Evolutionary conservation across 148 eudicot genomes (phyloP).

Genomic region (Cornus controversa): DNA sequence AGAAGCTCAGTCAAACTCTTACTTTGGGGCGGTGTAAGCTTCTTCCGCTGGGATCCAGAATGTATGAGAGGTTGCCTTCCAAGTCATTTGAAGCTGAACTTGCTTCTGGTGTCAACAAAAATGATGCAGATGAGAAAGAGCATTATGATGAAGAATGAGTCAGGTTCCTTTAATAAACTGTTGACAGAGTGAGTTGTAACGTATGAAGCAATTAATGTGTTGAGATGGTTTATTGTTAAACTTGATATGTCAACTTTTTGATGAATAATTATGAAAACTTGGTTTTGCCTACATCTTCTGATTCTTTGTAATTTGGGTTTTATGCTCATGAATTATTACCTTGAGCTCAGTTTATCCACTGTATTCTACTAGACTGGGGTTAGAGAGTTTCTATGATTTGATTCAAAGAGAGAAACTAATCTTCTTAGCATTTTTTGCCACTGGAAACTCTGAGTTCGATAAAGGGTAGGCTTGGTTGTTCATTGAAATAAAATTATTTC

Average conservation of each 20-base stretch:
- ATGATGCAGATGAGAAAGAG: neutral
- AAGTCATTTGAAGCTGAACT: constrained; percentile 65
- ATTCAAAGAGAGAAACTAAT: too few species aligned
- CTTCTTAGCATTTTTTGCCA: too few species aligned
- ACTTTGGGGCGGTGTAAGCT: constrained; percentile 38
- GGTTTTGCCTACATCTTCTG: neutral
- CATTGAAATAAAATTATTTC: too few species aligned
- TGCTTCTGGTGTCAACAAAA: constrained; percentile 34
- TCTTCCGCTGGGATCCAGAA: constrained; percentile 53
- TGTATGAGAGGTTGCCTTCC: constrained; percentile 66
- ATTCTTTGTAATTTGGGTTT: neutral
- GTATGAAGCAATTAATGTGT: neutral
- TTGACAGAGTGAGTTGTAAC: neutral
- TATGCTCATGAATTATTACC: neutral
- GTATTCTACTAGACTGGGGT: too few species aligned
- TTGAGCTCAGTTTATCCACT: too few species aligned
- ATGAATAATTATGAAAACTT: neutral
- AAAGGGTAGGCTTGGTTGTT: too few species aligned
- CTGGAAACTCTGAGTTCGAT: too few species aligned
- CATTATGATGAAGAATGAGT: neutral
- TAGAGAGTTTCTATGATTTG: too few species aligned
- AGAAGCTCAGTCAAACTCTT: constrained; percentile 41
- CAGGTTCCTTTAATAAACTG: neutral
- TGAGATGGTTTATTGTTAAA: neutral
- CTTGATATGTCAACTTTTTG: neutral